These are phyloP conservation scores for Diplodia mutila DNA, from an alignment of 2,329 filamentous ascomycete genomes.

Conservation along the genomic window DNA sequence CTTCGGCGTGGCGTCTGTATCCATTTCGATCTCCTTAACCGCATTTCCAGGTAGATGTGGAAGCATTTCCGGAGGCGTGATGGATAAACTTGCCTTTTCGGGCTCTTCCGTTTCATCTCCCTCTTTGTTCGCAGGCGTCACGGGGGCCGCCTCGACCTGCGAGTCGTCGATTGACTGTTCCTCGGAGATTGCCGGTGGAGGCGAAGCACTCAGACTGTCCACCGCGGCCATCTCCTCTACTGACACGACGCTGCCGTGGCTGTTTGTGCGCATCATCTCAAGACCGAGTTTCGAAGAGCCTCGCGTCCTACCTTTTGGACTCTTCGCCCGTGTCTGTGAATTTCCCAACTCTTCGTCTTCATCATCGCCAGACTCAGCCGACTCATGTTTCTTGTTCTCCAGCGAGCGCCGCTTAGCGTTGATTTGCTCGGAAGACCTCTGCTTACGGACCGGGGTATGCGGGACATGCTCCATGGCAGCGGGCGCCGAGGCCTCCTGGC, in stretches of 20 bases:
- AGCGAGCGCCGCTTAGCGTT: constrained; percentile 74
- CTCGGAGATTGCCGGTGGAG: constrained; percentile 48
- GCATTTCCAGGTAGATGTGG: constrained; percentile 48
- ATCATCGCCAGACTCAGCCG: constrained; percentile 87
- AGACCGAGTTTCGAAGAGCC: constrained; percentile 80
- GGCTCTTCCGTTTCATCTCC: not conserved
- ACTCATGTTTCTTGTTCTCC: constrained; percentile 73
- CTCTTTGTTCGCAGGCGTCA: not conserved
- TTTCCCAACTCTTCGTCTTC: constrained; percentile 88
- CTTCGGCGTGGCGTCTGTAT: constrained; percentile 43
- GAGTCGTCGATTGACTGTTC: constrained; percentile 38
- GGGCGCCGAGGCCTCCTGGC: constrained; percentile 60
- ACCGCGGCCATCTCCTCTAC: constrained; percentile 48
- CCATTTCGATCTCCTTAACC: constrained; percentile 44
- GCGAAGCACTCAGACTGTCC: constrained; percentile 42
- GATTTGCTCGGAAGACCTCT: constrained; percentile 73
- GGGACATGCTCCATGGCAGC: constrained; percentile 56
- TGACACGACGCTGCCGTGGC: constrained; percentile 74
- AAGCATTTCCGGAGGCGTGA: constrained; percentile 58
- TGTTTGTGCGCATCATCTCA: constrained; percentile 98
- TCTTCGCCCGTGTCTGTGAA: constrained; percentile 55
- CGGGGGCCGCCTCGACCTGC: constrained; percentile 32
- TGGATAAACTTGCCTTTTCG: constrained; percentile 29
- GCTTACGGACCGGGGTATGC: constrained; percentile 54
- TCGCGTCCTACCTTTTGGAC: constrained; percentile 51